These are phyloP conservation scores for Danielozyma ontarioensis DNA, from an alignment of 805 yeast species.

Conservation along the genomic window DNA sequence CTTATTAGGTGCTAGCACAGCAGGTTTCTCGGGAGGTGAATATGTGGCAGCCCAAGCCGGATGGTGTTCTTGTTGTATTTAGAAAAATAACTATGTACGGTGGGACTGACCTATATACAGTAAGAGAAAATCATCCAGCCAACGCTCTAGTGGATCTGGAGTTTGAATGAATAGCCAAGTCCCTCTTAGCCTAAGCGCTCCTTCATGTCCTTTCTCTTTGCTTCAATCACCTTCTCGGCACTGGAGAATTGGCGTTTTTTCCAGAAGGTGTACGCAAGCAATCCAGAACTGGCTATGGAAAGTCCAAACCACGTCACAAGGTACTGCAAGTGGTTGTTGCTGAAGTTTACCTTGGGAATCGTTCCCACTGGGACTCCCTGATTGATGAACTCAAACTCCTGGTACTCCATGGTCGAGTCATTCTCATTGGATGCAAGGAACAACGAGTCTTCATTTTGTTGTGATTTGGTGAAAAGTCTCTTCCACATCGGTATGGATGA, in stretches of 20 bases:
- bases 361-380: conserved; percentile 92
- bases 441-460: conserved; percentile 8
- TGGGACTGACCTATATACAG: too few species aligned
- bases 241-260: conserved; percentile 25
- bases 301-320: conserved; percentile 94
- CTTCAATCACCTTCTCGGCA: conserved; percentile 37
- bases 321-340: conserved; percentile 89
- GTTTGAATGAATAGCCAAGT: too few species aligned
- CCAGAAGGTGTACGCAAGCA: conserved; percentile 41
- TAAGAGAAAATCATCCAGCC: too few species aligned
- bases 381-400: conserved; percentile 51
- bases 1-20: too few species aligned
- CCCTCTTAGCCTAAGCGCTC: too few species aligned
- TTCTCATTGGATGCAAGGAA: conserved; percentile 15
- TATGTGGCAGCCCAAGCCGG: too few species aligned
- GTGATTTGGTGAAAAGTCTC: conserved; percentile 7
- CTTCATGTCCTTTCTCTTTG: conserved; percentile 35
- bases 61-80: too few species aligned
- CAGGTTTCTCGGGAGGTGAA: too few species aligned
- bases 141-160: too few species aligned
- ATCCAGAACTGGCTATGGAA: conserved; percentile 63
- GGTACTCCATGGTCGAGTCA: conserved; percentile 34
- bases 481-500: conserved; percentile 4
- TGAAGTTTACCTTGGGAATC: conserved; percentile 70
- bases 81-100: too few species aligned